These are phyloP conservation scores for Lathyrus aphaca DNA, from an alignment of 306 rosid species.

Conservation along the genomic window DNA sequence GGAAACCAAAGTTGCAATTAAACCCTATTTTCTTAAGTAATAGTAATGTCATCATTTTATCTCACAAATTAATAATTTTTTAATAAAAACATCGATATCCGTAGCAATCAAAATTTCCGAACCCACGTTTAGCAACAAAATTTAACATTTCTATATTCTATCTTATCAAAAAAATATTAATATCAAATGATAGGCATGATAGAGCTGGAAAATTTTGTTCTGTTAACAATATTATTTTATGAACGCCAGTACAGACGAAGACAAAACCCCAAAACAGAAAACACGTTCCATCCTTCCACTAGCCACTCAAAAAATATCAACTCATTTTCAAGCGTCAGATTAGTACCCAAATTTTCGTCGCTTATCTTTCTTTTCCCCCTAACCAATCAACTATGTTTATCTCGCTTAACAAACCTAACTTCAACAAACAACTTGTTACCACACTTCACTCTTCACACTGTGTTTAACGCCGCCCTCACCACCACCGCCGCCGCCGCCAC, in stretches of 20 bases:
- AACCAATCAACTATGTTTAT: background rate
- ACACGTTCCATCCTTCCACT: background rate
- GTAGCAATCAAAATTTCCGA: too few species aligned
- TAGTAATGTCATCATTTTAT: too few species aligned
- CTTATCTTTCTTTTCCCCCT: background rate
- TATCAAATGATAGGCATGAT: background rate
- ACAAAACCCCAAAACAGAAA: background rate
- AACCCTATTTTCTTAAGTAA: too few species aligned
- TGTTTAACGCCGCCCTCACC: background rate
- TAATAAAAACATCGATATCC: too few species aligned
- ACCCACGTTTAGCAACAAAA: too few species aligned
- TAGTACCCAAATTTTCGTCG: background rate
- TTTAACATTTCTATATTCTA: too few species aligned
- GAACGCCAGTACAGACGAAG: background rate
- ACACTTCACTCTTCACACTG: background rate
- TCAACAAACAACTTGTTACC: too few species aligned
- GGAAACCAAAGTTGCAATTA: too few species aligned
- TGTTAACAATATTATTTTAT: background rate
- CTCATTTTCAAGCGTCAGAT: background rate
- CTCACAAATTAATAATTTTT: too few species aligned
- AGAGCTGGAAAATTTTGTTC: background rate
- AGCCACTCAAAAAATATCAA: conserved; percentile 2
- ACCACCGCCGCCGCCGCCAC: background rate
- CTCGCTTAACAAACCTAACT: too few species aligned
- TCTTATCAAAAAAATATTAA: too few species aligned